phyloP scores from a whole-genome alignment of 345 rosid species.

The Eucalyptus viminalis region DNA sequence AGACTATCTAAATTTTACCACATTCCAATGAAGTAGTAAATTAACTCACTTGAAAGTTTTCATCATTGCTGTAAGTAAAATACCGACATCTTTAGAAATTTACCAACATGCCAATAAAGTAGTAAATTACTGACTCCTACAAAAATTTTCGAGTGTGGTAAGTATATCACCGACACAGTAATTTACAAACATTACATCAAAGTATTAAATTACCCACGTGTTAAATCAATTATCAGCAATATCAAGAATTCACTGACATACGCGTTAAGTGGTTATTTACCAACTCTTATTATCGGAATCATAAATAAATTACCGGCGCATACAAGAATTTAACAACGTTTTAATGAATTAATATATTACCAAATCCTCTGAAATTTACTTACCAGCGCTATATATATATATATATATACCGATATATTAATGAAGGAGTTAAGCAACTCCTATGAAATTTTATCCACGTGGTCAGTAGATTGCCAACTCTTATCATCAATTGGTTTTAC shows the following conservation, averaged over 20 bases:
- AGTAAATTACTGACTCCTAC: neutral
- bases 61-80: neutral
- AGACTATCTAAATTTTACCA: neutral
- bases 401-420: no score
- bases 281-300: neutral
- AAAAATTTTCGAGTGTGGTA: accelerated
- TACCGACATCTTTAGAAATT: accelerated
- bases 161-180: no score
- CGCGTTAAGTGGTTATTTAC: neutral
- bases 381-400: no score
- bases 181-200: neutral
- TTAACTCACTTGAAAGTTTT: neutral
- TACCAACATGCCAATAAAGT: neutral
- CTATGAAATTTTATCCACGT: neutral
- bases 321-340: neutral
- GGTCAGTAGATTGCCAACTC: neutral
- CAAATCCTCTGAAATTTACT: neutral
- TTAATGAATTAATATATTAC: neutral
- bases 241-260: neutral
- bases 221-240: no score
- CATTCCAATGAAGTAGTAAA: neutral
- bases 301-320: neutral
- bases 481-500: neutral
- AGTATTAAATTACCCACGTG: neutral
- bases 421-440: no score